Base-by-base conservation (phyloP, 768 basidiomycete species). In the Scleroderma bovista region DNA sequence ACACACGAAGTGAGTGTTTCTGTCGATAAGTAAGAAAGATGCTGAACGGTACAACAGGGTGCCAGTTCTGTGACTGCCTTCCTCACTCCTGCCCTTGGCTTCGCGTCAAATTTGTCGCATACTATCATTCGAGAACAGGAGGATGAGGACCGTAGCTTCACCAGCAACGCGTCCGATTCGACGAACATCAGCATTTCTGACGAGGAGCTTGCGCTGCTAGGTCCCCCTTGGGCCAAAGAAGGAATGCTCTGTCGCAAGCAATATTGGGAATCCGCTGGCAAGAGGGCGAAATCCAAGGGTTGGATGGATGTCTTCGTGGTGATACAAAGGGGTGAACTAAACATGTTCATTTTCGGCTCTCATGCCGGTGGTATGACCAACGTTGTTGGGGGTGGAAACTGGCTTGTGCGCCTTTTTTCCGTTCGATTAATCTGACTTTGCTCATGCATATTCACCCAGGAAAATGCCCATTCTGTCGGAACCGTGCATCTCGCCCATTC, bases 181-280 rank as follows among this genome's bases (percentile, higher is more conserved):
- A 88, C 86, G 1, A 81, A 77, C 31, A 85, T 89, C 58, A 92
- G 91, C 46, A 91, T 97, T 51, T 83, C 88, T 7, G 95, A 98
- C 59, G 96, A 98, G 67, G 93, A 96, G 69, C 76, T 99, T 12
- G 95, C 95, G 2, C 73, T 98, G 33, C 81, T 96, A 15, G 96
- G 96, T 15, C 84, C 96, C 6, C 96, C 96, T 0, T 99, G 95
- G 95, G 96, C 96, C 0, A 99, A 99, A 68, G 96, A 99, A 67
- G 96, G 96, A 12, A 88, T 95, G 75, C 79, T 99, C 9, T 86
- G 86, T 57, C 84, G 94, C 20, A 97, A 97, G 64, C 89, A 93
- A 54, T 97, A 94, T 64, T 93, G 89, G 84, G 95, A 97, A 59
- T 77, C 79, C 3, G 73, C 79, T 1, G 85, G 87, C 13, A 93